Percentiles rank a stretch among this genome's conserved stretches.
Evolutionary conservation across 768 basidiomycete species (phyloP).

Genomic region (Rhodotorula babjevae): DNA sequence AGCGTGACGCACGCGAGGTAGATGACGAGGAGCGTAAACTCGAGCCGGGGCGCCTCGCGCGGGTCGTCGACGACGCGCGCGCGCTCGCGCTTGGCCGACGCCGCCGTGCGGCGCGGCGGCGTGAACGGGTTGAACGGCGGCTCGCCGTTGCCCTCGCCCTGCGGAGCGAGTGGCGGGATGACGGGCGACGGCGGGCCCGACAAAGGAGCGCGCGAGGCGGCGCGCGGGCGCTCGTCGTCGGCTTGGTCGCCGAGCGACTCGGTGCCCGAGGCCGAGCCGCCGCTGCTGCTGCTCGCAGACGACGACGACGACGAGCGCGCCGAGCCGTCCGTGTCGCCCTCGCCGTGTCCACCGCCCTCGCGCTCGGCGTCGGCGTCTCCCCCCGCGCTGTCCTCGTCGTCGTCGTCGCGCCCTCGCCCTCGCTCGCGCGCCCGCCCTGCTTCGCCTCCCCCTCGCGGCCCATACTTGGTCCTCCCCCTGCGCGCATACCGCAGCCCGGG

Average conservation of each 20-base stretch:
- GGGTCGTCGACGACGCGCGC: background rate
- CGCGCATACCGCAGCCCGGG: conserved; percentile 16
- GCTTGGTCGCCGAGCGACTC: conserved; percentile 5
- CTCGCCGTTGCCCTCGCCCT: too few relatives aligned
- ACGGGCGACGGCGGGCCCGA: background rate
- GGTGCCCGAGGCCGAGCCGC: conserved; percentile 12
- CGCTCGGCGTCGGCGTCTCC: too few relatives aligned
- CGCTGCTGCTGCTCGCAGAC: too few relatives aligned
- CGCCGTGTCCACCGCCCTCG: too few relatives aligned
- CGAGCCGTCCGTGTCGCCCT: too few relatives aligned
- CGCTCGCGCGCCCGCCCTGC: background rate
- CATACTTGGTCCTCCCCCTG: conserved; percentile 7
- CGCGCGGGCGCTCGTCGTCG: conserved; percentile 22
- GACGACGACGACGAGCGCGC: background rate
- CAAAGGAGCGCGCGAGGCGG: background rate
- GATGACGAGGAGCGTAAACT: conserved; percentile 26
- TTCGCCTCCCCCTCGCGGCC: background rate
- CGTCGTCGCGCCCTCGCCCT: background rate
- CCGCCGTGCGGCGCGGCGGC: background rate
- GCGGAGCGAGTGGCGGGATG: background rate
- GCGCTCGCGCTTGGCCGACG: background rate
- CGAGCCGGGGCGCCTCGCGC: conserved; percentile 10
- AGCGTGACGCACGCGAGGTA: conserved; percentile 32
- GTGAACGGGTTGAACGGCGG: background rate
- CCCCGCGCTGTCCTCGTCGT: background rate